Evolutionary conservation across 257 asterid species (phyloP), one percentile per base, ranked within the genome.

Genomic region (Penstemon barbatus): DNA sequence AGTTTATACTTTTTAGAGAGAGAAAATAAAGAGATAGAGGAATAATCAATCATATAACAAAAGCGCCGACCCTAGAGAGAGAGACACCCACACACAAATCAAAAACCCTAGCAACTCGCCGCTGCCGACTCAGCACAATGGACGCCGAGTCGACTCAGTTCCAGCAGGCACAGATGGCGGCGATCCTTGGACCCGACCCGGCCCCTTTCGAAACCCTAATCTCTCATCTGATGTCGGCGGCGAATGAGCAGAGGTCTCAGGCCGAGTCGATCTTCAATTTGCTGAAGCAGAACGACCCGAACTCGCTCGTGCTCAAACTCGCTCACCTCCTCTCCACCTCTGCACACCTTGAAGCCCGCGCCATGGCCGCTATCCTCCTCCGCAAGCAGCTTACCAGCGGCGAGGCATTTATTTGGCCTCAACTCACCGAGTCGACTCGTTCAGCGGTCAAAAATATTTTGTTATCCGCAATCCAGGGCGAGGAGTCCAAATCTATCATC

Each of bases 241-340:
- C 82, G 71, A 88, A 92, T 86, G 96, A 92, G 66, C 93, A 85
- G 75, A 86, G 98, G 15, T 90, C 97, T 33, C 93, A 86, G 76
- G 97, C 98, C 5, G 98, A 92, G 73, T 68, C 92, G n/a, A 64
- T 92, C 61, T 92, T 83, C 86, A 88, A 92, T 71, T 79, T 86
- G 64, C 75, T 89, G 70, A 90, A 89, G 85, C 91, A 86, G 76
- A 90, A 78, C 77, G 92, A 92, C 78, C 98, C 98, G 0, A 86
- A 92, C 74, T 83, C 96, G 56, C 90, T 92, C 39, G 83, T 72
- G 2, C 76, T 89, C 46, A 89, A 89, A 50, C 94, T 92, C 53
- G 77, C 91, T 1, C 91, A 92, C 54, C 83, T 92, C 11, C 75
- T 92, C 19, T 79, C 92, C 0, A 63, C 87, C 0, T 92, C 96